Base-by-base conservation (phyloP, 371 early-diverging fungal species). In the Polyrhizophydium stewartii region DNA sequence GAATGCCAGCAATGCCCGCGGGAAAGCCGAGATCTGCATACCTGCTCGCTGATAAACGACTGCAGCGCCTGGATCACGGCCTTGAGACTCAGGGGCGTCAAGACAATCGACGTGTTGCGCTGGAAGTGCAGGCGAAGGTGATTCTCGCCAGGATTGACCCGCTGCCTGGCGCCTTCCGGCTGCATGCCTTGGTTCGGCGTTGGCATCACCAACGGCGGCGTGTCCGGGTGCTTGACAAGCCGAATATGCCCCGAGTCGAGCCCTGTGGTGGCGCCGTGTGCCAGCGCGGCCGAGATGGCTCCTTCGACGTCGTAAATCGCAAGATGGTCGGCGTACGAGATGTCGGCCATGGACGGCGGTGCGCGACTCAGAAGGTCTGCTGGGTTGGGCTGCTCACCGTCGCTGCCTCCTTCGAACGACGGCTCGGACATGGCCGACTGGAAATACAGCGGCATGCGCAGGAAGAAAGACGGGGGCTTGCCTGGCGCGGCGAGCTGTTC, bases 291-390 rank as follows among this genome's bases (percentile, higher is more conserved):
- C 6, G 45, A 45, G 10, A 19, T 2, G 5, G 45, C n/a, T 6
- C 45, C 45, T 27, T 53, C 53, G 16, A 35, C 25, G 32, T 53
- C 53, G 25, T 12, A 53, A 2, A 53, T 6, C 13, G 53, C 3
- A 5, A 53, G 32, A n/a, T 53, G 53, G 21, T 53, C 53, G 19
- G 32, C 53, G 35, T 53, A 53, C 21, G 30, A 27, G n/a, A 53
- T 53, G 21, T 30, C 30, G 35, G 21, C 35, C 32, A 53, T 30
- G 32, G 53, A 53, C 3, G 53, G 10, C 6, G 53, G 53, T 53
- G 35, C 53, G 5, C 53, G 53, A 25, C 35, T 25, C 2, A 53
- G 35, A 5, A 53, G 19, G 6, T 45, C 19, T 2, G 45, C 19
- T 5, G 45, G 45, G 5, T 45, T 19, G 10, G 24, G 19, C 5